phyloP scores from a whole-genome alignment of 306 rosid species.

The Inga laurina region DNA sequence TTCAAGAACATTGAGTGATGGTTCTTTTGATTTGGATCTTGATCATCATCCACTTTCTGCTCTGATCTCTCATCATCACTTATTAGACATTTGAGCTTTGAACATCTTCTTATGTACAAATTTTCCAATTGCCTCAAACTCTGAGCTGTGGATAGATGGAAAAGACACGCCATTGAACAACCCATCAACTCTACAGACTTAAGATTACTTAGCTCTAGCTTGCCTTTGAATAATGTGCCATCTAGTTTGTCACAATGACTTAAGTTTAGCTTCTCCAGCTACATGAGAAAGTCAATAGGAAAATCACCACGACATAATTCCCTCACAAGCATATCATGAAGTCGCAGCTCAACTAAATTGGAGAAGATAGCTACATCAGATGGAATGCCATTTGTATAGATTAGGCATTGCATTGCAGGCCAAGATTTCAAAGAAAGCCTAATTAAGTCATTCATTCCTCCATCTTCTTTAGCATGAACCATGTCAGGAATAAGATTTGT shows the following conservation, averaged over 20 bases:
- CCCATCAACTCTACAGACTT: accelerated
- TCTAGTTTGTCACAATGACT: neutral
- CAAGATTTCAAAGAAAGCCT: too few species aligned
- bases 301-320: neutral
- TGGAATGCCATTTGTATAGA: too few species aligned
- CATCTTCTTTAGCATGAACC: too few species aligned
- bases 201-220: neutral
- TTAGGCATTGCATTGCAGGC: too few species aligned
- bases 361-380: neutral
- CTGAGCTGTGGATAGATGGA: neutral
- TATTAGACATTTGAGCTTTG: neutral
- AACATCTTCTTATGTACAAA: neutral
- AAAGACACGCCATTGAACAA: neutral
- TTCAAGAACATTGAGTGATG: constrained; percentile 18
- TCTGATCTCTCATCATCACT: neutral
- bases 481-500: too few species aligned
- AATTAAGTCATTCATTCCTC: too few species aligned
- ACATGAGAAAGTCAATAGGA: neutral
- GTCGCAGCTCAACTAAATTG: neutral
- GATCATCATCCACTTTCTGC: neutral
- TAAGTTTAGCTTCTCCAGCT: neutral
- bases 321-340: neutral
- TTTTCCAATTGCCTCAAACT: constrained; percentile 6
- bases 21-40: neutral
- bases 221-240: neutral